Base-by-base conservation (phyloP, 202 grass and related monocot species). In the Setaria viridis region DNA sequence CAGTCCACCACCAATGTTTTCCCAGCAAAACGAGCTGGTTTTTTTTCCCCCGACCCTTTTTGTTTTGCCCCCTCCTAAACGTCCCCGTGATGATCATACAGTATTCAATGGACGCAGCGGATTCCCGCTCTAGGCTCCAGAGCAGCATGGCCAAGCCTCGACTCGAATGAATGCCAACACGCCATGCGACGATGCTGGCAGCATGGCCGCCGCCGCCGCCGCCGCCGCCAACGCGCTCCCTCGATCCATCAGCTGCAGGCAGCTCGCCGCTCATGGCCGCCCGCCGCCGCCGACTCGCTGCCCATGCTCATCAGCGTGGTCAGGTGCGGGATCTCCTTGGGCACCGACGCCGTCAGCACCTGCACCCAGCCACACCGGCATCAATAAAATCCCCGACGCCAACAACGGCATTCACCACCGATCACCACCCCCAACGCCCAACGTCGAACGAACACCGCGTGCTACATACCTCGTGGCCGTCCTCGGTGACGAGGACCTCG, bases 401-500 rank as follows among this genome's bases (percentile, higher is more conserved):
- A 32, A 39, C 56, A 84, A 4, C 39, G 39, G 39, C 73, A 78
- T 56, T 50, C 43, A 87, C 15, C 39, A 25, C 8, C n/a, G 25
- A 7, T 6, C 25, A 29, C 11, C 39, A 41, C 39, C 39, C 3
- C 12, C 13, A 10, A 9, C 19, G 56, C 43, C 43, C 7, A 46
- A 46, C 43, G 43, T 1, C 43, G 9, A 46, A 46, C 43, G 43
- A 10, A 10, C 42, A 41, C 3, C 39, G 5, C 25, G 25, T 25
- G 39, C 39, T 41, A 41, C 5, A 8, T 86, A 98, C 96, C 96
- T 99, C 97, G n/a, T 94, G 85, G 15, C 93, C 92, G 6, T 80
- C 70, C 78, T 99, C 93, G 9, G 96, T 99, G 72, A 99, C 74
- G 65, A 99, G 93, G 81, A 99, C 96, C 85, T 96, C 91, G 25